A percentile compares a stretch with the other conserved stretches of the same genome.
Conservation (phyloP, 305 asterid genomes). For the Lippia alba region DNA sequence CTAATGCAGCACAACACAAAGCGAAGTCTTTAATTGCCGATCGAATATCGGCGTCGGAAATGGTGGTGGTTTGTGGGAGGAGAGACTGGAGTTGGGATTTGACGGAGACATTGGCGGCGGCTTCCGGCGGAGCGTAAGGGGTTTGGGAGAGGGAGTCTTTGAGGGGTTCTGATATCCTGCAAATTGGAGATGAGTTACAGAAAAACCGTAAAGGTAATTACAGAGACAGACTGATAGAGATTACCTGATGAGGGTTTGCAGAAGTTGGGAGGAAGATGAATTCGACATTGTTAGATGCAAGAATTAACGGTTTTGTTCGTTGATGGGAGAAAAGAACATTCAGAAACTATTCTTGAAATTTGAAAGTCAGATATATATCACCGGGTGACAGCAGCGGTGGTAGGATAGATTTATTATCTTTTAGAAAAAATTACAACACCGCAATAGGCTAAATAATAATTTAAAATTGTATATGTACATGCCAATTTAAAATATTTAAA, state of each 20-base stretch:
- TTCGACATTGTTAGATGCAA: conserved; percentile 42
- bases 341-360: no score
- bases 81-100: conserved; percentile 70
- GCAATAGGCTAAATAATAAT: no score
- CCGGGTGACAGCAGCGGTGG: no score
- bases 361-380: no score
- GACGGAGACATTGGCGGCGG: conserved; percentile 57
- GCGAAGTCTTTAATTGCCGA: conserved; percentile 53
- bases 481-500: no score
- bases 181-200: conserved; percentile 10
- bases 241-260: conserved; percentile 51
- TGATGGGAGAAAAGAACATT: no score
- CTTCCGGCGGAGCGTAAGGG: conserved; percentile 65
- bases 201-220: not conserved
- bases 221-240: not conserved
- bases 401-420: no score
- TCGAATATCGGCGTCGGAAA: conserved; percentile 34
- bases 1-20: conserved; percentile 74
- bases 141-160: conserved; percentile 49
- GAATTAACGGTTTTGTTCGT: conserved; percentile 14
- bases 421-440: no score
- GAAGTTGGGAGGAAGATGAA: conserved; percentile 42
- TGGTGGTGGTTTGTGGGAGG: conserved; percentile 46
- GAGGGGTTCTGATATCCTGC: conserved; percentile 65
- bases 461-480: no score